Base-by-base conservation (phyloP, 2,329 filamentous ascomycete genomes). In the Exophiala xenobiotica region DNA sequence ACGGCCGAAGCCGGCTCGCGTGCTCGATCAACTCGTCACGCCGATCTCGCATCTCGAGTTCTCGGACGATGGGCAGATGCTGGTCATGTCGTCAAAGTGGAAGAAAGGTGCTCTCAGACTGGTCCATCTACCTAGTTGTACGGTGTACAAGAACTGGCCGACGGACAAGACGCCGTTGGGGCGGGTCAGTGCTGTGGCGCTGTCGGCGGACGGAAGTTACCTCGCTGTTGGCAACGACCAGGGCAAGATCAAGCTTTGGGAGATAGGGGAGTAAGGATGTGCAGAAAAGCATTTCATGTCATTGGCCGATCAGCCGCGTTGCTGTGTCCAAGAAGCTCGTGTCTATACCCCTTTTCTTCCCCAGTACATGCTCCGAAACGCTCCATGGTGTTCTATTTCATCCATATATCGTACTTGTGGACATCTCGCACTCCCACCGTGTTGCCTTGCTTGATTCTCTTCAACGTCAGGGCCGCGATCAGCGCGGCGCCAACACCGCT, bases 71-170 rank as follows among this genome's bases (percentile, higher is more conserved):
- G 90, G 90, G 1, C 93, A 99, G 72, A 74, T 97, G 44, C 73
- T 99, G 61, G 89, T 85, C 0, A 90, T 97, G 75, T 88, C 84
- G 33, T 95, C 88, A 70, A 81, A 81, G 56, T 87, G 87, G 79
- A 95, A 96, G 78, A 86, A 86, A 67, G 90, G 96, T 71, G 89
- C 91, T 0, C 73, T 99, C 68, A 80, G 87, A 64, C 73, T 99
- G 59, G 90, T 92, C 24, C 93, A 99, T 70, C 73, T 99, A 61
- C 91, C 92, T 0, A 91, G 82, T 61, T 96, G 90, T 69, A 96
- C 90, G 1, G 89, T 97, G 16, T 99, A 93, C 77, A 84, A 86
- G 64, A 99, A 99, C 71, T 99, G 93, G 93, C 93, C 93, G 19
- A 99, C 92, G 47, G 82, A 84, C 58, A 85, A 87, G 67, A 99